These are phyloP conservation scores for Yamadazyma ubonensis DNA, from an alignment of 805 yeast genomes.

Conservation along the genomic window DNA sequence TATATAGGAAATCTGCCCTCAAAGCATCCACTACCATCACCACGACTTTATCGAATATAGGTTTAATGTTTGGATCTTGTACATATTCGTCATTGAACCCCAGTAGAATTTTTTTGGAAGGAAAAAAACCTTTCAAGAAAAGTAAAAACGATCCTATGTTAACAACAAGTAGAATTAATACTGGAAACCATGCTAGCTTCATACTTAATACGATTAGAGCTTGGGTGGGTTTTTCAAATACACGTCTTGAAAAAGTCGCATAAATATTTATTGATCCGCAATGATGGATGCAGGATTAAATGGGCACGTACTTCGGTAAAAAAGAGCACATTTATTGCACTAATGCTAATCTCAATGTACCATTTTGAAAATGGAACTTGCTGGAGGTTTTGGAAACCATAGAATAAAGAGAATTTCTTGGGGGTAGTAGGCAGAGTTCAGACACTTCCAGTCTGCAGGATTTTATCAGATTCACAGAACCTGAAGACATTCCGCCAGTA, in stretches of 20 bases:
- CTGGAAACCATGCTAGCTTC: constrained; percentile 7
- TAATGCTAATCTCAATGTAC: too few species aligned
- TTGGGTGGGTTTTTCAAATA: too few species aligned
- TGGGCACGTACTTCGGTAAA: too few species aligned
- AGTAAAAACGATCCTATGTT: constrained; percentile 50
- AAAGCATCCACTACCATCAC: constrained; percentile 91
- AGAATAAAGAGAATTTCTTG: too few species aligned
- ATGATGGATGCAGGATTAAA: too few species aligned
- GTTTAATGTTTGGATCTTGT: constrained; percentile 22
- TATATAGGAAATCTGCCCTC: constrained; percentile 81
- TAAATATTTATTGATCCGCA: background rate
- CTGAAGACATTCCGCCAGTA: background rate
- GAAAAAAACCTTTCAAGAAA: constrained; percentile 85
- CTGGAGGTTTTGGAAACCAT: too few species aligned
- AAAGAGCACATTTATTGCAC: too few species aligned
- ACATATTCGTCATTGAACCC: constrained; percentile 45
- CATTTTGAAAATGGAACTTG: too few species aligned
- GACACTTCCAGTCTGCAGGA: too few species aligned
- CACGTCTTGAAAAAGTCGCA: background rate
- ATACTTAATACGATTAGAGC: too few species aligned
- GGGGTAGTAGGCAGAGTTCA: too few species aligned
- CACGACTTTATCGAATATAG: constrained; percentile 65
- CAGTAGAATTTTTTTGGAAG: constrained; percentile 74
- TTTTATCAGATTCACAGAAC: too few species aligned
- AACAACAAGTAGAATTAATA: constrained; percentile 2